These are phyloP conservation scores for Paramecium primaurelia DNA, from an alignment of 73 alveolate species.

Conservation along the genomic window DNA sequence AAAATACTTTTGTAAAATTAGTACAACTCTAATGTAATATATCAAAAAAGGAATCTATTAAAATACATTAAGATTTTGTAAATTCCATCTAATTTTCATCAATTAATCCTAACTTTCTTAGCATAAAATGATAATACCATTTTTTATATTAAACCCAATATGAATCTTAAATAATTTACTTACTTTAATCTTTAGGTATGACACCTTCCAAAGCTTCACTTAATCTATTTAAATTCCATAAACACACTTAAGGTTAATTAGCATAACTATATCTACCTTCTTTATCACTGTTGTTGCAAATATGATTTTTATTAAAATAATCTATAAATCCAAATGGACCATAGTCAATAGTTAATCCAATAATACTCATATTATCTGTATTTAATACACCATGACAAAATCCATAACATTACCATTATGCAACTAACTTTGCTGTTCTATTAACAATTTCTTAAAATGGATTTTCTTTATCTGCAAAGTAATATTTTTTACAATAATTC, in stretches of 20 bases:
- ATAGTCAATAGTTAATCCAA: slow-evolving; percentile 85
- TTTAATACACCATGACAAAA: slow-evolving; percentile 90
- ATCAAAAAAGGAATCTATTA: slow-evolving; percentile 40
- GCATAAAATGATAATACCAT: slow-evolving; percentile 54
- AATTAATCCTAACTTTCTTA: slow-evolving; percentile 63
- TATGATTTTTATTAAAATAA: slow-evolving; percentile 63
- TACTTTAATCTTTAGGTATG: background rate
- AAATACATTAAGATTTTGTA: slow-evolving; percentile 39
- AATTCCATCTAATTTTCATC: background rate
- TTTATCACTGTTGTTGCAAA: slow-evolving; percentile 75
- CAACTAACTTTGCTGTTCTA: slow-evolving; percentile 80
- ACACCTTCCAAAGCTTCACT: slow-evolving; percentile 65
- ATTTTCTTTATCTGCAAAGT: background rate
- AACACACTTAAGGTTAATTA: slow-evolving; percentile 73
- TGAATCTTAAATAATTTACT: background rate
- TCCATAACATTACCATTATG: slow-evolving; percentile 84
- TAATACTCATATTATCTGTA: slow-evolving; percentile 87
- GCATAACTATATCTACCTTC: slow-evolving; percentile 76
- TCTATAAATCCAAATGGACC: slow-evolving; percentile 94
- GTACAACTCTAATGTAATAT: slow-evolving; percentile 57
- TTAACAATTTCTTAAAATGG: slow-evolving; percentile 65
- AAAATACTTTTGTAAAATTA: slow-evolving; percentile 73
- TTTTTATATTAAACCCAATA: slow-evolving; percentile 47
- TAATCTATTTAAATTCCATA: slow-evolving; percentile 69
- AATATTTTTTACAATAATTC: background rate